phyloP scores from a whole-genome alignment of 371 early-diverging fungal genomes.

The Apophysomyces variabilis region DNA sequence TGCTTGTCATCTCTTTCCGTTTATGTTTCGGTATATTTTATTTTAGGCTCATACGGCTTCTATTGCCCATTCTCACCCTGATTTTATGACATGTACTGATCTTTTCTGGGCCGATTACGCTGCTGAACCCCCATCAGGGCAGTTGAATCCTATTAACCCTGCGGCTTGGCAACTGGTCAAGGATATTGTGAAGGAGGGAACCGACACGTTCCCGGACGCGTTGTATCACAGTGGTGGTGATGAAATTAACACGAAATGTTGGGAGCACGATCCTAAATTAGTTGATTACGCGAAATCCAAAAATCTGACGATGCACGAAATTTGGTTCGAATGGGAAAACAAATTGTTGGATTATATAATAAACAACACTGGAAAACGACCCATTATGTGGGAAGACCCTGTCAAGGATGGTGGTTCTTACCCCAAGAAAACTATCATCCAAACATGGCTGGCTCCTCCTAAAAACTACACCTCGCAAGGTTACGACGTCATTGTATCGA shows the following conservation, averaged over 20 bases:
- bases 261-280: slow-evolving; percentile 40
- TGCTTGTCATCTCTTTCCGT: not conserved
- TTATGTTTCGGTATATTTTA: not conserved
- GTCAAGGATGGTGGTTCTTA: slow-evolving; percentile 28
- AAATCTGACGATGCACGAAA: slow-evolving; percentile 29
- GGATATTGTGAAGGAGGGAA: slow-evolving; percentile 66
- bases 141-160: slow-evolving; percentile 67
- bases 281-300: slow-evolving; percentile 28
- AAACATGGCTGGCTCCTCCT: slow-evolving; percentile 59
- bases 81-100: slow-evolving; percentile 50
- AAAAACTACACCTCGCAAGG: slow-evolving; percentile 52
- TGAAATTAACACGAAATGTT: slow-evolving; percentile 76
- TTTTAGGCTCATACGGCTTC: slow-evolving; percentile 66
- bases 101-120: slow-evolving; percentile 58
- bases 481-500: slow-evolving; percentile 61
- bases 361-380: slow-evolving; percentile 37
- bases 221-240: slow-evolving; percentile 79
- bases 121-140: slow-evolving; percentile 77
- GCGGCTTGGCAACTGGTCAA: slow-evolving; percentile 61
- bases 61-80: slow-evolving; percentile 47
- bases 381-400: slow-evolving; percentile 55
- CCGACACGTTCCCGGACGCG: slow-evolving; percentile 66
- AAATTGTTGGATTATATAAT: slow-evolving; percentile 32
- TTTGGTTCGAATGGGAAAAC: slow-evolving; percentile 43
- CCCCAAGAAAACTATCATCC: slow-evolving; percentile 56